Evolutionary conservation across 2,329 filamentous ascomycete genomes (phyloP), one percentile per base, ranked within the genome.

Genomic region (Beauveria asiatica): DNA sequence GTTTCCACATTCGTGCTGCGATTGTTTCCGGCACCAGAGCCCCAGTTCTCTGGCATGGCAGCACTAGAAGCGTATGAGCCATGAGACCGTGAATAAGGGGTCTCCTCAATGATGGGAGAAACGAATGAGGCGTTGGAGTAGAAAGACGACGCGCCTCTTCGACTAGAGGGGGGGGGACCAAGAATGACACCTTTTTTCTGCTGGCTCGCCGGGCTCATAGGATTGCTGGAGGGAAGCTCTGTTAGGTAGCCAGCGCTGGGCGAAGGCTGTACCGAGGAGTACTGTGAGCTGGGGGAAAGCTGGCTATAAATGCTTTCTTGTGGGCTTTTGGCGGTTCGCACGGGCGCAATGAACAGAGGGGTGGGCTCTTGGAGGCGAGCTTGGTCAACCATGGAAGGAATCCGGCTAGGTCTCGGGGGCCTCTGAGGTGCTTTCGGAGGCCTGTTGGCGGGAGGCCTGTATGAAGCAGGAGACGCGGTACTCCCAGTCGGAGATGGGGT

Each of bases 31-130:
- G 61, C 62, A 8, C 73, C 69, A 5, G 78, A 81, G 5, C 78
- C 83, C 83, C 87, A 91, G 65, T 78, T 84, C 21, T 84, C 82
- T 1, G 88, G 88, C 70, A 91, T 89, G 0, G 83, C 87, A 41
- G 84, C 82, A 65, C 87, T 91, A 3, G 89, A 91, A 23, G 84
- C 88, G 67, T 83, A 87, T 0, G 88, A 90, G 30, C 78, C 78
- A 68, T 84, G 81, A 0, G 84, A 84, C 58, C 78, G 75, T 3
- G 79, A 75, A 25, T 80, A 76, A 0, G 82, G 79, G 63, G 80
- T 83, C 68, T 92, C 88, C 70, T 92, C 89, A 0, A 85, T 86
- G 57, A 92, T 92, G 0, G 89, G 88, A 0, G 88, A 88, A 27
- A 92, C 87, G 62, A 80, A 87, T 0, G 87, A 88, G 13, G 78